Evolutionary conservation across 768 basidiomycete species (phyloP).

Genomic region (Podaxis sp.): DNA sequence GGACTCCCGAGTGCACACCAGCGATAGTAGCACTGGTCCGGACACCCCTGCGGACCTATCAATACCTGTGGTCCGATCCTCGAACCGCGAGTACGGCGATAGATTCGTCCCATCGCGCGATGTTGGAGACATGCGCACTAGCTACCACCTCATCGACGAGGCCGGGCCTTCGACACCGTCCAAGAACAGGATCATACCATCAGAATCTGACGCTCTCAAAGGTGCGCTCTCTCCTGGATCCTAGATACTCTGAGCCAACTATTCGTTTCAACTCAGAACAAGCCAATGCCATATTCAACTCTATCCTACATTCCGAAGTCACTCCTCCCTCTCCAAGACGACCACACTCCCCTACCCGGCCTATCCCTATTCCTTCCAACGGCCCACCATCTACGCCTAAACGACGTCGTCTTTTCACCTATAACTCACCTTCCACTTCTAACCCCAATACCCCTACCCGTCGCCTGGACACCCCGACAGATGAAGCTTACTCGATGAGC

Average conservation of each 20-base stretch:
- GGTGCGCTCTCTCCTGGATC: conserved; percentile 35
- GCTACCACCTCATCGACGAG: conserved; percentile 64
- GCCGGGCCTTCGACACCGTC: conserved; percentile 55
- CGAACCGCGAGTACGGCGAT: conserved; percentile 47
- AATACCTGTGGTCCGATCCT: background rate
- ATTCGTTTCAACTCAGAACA: conserved; percentile 50
- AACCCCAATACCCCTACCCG: conserved; percentile 57
- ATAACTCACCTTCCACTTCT: conserved; percentile 60
- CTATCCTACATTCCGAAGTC: conserved; percentile 75
- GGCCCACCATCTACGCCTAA: conserved; percentile 49
- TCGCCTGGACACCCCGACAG: conserved; percentile 78
- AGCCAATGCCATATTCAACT: conserved; percentile 79
- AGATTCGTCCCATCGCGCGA: conserved; percentile 72
- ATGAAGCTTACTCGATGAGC: conserved; percentile 86
- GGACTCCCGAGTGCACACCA: conserved; percentile 52
- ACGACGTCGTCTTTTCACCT: conserved; percentile 64
- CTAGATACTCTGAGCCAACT: background rate
- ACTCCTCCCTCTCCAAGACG: conserved; percentile 66
- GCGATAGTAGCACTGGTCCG: conserved; percentile 51
- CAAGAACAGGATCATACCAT: conserved; percentile 62
- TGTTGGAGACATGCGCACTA: conserved; percentile 59
- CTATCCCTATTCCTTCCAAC: conserved; percentile 35
- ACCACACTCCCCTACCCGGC: conserved; percentile 60
- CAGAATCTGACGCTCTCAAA: conserved; percentile 75
- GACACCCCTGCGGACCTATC: conserved; percentile 34